Conservation (phyloP, 768 basidiomycete species). For the Agaricus bisporus region DNA sequence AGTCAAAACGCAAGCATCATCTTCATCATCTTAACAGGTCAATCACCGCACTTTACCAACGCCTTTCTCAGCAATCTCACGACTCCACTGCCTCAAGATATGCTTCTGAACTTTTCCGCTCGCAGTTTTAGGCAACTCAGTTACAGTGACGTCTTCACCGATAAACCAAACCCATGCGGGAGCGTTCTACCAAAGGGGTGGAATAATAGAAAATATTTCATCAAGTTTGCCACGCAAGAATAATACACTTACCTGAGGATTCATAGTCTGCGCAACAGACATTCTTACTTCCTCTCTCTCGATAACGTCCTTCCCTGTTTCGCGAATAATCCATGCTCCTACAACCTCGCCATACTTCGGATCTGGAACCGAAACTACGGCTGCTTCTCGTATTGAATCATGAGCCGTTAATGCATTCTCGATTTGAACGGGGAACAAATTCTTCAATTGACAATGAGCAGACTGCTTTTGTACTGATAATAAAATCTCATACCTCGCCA, state of each 20-base stretch:
- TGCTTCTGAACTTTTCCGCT: constrained; percentile 89
- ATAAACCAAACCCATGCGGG: constrained; percentile 83
- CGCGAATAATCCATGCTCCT: constrained; percentile 69
- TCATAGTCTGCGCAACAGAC: constrained; percentile 55
- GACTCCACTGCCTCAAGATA: constrained; percentile 64
- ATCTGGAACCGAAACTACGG: constrained; percentile 69
- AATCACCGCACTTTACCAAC: constrained; percentile 29
- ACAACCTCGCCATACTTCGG: constrained; percentile 69
- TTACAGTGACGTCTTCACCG: constrained; percentile 52
- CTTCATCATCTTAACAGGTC: not conserved
- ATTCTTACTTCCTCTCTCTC: constrained; percentile 48
- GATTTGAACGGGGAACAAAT: constrained; percentile 81
- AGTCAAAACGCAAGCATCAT: no score
- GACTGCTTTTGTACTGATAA: not conserved
- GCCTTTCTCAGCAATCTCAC: constrained; percentile 38
- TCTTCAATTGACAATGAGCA: constrained; percentile 33
- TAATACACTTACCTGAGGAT: constrained; percentile 58
- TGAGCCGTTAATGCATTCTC: constrained; percentile 65
- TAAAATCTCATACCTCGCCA: constrained; percentile 51
- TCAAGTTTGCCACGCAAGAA: no score
- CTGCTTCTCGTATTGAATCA: constrained; percentile 60
- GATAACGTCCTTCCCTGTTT: constrained; percentile 27
- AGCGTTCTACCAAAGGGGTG: constrained; percentile 45
- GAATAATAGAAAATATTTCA: constrained; percentile 2
- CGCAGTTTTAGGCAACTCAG: constrained; percentile 75